A percentile compares a stretch with the other conserved stretches of the same genome.
phyloP scores from a whole-genome alignment of 208 protist species.

The Trichomonas vaginalis region DNA sequence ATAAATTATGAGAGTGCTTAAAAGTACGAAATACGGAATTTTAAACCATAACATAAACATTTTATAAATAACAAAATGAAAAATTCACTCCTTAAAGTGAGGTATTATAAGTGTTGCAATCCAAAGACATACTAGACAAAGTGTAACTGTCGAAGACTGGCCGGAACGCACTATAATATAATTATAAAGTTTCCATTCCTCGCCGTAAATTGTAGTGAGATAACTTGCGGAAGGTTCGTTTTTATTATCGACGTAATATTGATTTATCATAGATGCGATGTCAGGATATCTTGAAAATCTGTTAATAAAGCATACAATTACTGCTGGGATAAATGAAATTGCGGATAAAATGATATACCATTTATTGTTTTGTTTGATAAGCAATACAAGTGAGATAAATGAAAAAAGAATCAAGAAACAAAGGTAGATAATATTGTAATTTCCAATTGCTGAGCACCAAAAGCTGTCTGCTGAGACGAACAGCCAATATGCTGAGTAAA shows the following conservation, averaged over 20 bases:
- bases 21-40: no score
- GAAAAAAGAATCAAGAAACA: not conserved
- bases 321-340: not conserved
- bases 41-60: not conserved
- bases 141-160: not conserved
- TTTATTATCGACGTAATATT: not conserved
- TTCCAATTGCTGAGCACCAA: not conserved
- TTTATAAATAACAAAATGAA: not conserved
- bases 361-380: not conserved
- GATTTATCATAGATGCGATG: not conserved
- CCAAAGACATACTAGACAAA: not conserved
- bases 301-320: not conserved
- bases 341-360: not conserved
- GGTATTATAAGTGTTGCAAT: not conserved
- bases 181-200: not conserved
- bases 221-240: not conserved
- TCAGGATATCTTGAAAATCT: not conserved
- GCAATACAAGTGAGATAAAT: not conserved
- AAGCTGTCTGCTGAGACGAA: not conserved
- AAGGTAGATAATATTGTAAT: not conserved
- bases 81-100: not conserved
- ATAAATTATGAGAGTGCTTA: no score
- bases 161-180: not conserved
- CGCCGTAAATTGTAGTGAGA: not conserved
- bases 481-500: not conserved